Percentiles rank a stretch among this genome's conserved stretches.
phyloP scores from a whole-genome alignment of 441 rosid genomes.

The Adansonia madagascariensis region DNA sequence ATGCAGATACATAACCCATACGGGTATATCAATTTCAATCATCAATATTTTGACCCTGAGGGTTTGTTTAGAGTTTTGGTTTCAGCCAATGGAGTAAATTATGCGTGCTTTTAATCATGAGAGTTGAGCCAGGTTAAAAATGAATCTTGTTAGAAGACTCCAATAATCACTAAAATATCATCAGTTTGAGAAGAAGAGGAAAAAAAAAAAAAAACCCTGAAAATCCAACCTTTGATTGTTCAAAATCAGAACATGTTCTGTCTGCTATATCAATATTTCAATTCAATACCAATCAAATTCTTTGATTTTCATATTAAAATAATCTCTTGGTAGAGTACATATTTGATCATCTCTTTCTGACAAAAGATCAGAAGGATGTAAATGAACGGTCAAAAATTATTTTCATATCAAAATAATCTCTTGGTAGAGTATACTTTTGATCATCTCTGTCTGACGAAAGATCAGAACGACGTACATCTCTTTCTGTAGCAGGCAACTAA shows the following conservation, averaged over 20 bases:
- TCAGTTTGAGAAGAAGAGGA: background rate
- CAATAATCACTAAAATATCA: background rate
- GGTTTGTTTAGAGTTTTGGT: background rate
- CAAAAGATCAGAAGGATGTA: background rate
- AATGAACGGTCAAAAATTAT: constrained; percentile 17
- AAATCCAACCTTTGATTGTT: background rate
- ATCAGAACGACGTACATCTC: background rate
- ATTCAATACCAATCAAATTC: no score
- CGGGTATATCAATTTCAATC: background rate
- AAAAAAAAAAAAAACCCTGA: background rate
- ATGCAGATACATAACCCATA: background rate
- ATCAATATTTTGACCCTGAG: background rate
- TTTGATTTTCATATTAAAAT: background rate
- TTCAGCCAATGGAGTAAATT: background rate
- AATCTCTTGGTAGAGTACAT: background rate
- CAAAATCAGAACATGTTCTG: background rate
- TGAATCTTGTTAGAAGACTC: background rate
- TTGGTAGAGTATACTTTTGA: background rate
- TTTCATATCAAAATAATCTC: background rate
- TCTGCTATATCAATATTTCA: background rate
- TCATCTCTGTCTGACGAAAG: background rate
- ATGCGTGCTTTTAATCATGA: background rate
- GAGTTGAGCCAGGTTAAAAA: background rate
- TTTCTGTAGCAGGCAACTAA: background rate
- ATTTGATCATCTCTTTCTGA: constrained; percentile 7